Evolutionary conservation across 148 eudicot genomes (phyloP), one percentile per base, ranked within the genome.

Genomic region (Pharnaceum exiguum): DNA sequence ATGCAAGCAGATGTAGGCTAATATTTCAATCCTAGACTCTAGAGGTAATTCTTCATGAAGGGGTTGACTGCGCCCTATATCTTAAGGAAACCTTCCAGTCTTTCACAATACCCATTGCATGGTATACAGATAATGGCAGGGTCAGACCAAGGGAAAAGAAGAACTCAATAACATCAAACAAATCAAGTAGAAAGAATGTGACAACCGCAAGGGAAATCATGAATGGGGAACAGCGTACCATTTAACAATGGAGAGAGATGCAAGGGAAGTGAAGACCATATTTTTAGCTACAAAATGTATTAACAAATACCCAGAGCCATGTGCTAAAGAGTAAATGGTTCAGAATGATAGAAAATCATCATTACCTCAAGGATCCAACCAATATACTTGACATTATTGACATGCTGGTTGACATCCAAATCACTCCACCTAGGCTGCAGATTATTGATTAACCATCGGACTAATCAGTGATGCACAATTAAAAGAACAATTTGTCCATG

Each of bases 281-380:
- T 35, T 16, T 1, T 18, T 24, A 6, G 38, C 10, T 7, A 4
- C 1, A 30, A 17, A 5, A n/a, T 15, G 15, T 25, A 24, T 2
- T 23, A 25, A 11, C 21, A 24, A 7, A 10, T 55, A 7, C 17
- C 10, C 7, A 19, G n/a, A 18, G 1, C 32, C 30, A 26, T 42
- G 36, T 40, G 42, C 2, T 7, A 39, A 56, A 17, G 27, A 19
- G 8, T 3, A 10, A 30, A 16, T 26, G 22, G 36, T 31, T 17
- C 10, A 27, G 0, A 1, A 12, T 11, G 44, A n/a, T 59, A 18
- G 32, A 39, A 15, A n/a, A 35, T n/a, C n/a, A 63, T 26, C 1
- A 16, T 66, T 81, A 93, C 96, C 99, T 93, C 99, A 59, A 93
- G 96, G 69, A 89, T 79, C 96, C 96, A 93, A n/a, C 83, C 89